Conservation (phyloP, 2,329 filamentous ascomycete genomes). For the Sporothrix globosa region DNA sequence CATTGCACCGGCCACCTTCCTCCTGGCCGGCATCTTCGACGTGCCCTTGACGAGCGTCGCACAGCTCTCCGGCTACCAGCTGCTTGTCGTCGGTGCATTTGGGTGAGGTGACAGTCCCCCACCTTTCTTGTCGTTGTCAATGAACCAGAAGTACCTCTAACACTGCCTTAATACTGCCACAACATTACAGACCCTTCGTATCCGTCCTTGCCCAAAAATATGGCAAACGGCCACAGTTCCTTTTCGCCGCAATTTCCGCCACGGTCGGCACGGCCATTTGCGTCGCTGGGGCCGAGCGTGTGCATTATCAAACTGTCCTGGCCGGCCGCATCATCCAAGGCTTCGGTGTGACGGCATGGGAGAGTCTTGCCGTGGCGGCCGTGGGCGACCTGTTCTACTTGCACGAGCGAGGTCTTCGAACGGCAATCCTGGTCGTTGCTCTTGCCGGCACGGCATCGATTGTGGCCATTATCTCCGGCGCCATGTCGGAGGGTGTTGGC, state of each 20-base stretch:
- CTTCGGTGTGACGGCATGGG: constrained; percentile 43
- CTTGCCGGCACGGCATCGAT: constrained; percentile 41
- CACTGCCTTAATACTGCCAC: neutral
- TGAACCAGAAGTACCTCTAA: neutral
- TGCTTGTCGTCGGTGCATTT: constrained; percentile 35
- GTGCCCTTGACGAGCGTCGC: constrained; percentile 39
- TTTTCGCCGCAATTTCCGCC: constrained; percentile 41
- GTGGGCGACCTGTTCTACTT: constrained; percentile 45
- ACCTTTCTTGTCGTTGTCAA: neutral
- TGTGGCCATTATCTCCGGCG: constrained; percentile 41
- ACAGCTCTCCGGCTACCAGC: constrained; percentile 37
- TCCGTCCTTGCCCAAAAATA: constrained; percentile 44
- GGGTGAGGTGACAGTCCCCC: constrained; percentile 26
- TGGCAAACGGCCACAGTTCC: constrained; percentile 43
- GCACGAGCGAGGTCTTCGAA: constrained; percentile 42
- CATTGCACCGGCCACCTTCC: constrained; percentile 36
- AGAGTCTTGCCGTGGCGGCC: constrained; percentile 42
- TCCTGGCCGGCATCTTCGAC: constrained; percentile 36
- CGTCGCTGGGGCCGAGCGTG: constrained; percentile 39
- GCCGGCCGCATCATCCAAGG: constrained; percentile 43
- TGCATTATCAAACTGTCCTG: constrained; percentile 42
- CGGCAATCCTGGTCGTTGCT: constrained; percentile 42
- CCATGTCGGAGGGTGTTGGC: constrained; percentile 40
- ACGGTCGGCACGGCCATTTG: constrained; percentile 40
- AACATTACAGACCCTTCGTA: constrained; percentile 36